phyloP scores from a whole-genome alignment of 371 early-diverging fungal genomes.

The Coemansia sp. region DNA sequence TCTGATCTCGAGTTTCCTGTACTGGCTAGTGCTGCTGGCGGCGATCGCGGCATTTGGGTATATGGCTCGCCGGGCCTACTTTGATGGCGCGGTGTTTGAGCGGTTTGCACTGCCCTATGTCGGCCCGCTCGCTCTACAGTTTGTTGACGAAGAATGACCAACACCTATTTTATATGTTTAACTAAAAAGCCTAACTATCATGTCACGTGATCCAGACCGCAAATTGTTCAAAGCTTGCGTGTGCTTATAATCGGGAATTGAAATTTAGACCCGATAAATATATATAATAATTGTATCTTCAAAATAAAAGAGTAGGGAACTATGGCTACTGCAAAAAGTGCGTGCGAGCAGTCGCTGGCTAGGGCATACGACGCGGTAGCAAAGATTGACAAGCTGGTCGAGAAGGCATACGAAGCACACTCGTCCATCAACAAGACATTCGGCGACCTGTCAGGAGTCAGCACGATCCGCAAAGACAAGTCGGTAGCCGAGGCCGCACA shows the following conservation, averaged over 20 bases:
- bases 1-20: conserved; percentile 36
- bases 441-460: conserved; percentile 41
- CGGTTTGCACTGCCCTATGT: conserved; percentile 49
- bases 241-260: background rate
- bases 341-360: conserved; percentile 29
- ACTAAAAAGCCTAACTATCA: background rate
- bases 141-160: conserved; percentile 50
- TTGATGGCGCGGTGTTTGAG: conserved; percentile 50
- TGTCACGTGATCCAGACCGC: background rate
- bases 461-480: conserved; percentile 49
- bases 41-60: conserved; percentile 11
- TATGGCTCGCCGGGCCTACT: conserved; percentile 49
- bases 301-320: background rate
- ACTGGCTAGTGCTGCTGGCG: conserved; percentile 35
- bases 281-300: no score
- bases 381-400: conserved; percentile 35
- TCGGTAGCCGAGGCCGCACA: conserved; percentile 44
- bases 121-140: conserved; percentile 40
- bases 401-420: conserved; percentile 49
- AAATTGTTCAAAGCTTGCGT: background rate
- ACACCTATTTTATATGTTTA: background rate
- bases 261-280: background rate
- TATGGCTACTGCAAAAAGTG: conserved; percentile 2
- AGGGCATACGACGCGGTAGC: conserved; percentile 36
- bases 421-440: conserved; percentile 43